Evolutionary conservation across 129 eudicot species (phyloP), one percentile per base, ranked within the genome.

Genomic region (Deinandra increscens): DNA sequence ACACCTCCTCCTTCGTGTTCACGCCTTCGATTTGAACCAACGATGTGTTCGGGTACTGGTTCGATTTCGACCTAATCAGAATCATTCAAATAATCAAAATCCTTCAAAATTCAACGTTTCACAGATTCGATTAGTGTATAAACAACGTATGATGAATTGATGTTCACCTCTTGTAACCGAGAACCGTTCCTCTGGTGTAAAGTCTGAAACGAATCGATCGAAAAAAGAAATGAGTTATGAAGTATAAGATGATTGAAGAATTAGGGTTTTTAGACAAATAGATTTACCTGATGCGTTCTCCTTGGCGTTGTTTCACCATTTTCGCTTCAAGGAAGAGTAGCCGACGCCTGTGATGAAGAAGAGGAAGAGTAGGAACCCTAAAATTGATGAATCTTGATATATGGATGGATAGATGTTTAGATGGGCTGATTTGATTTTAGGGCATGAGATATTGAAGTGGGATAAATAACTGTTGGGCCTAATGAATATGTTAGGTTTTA

Each of bases 271-370:
- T 2, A 41, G 8, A 4, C 7, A 23, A 3, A 7, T 1, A 9
- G 15, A 2, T 31, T 6, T 74, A 74, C 79, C 83, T 75, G 77
- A 80, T 69, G 41, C 84, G 84, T 70, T 80, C 84, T 50, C 84
- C 84, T 64, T 80, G 80, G 41, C 84, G 84, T 17, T 80, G 77
- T 38, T 80, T 80, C 73, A 80, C 84, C 84, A 80, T 80, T 80
- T 69, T 75, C 14, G 84, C 34, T 60, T 63, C 64, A 39, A 9
- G 44, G 22, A 17, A 64, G 6, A 29, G 3, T 34, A 66, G 69
- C 75, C 60, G 69, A 36, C 74, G 69, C 50, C 62, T 59, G 75
- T 19, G 63, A 9, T 68, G 61, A 45, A 23, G 61, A 55, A 5
- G 62, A 55, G 3, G 69, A 39, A 15, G 43, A 39, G 43, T 37